Percentiles rank a stretch among this genome's conserved stretches.
Evolutionary conservation across 1,284 basidiomycete genomes (phyloP).

Genomic region (Trichosporon sp.): DNA sequence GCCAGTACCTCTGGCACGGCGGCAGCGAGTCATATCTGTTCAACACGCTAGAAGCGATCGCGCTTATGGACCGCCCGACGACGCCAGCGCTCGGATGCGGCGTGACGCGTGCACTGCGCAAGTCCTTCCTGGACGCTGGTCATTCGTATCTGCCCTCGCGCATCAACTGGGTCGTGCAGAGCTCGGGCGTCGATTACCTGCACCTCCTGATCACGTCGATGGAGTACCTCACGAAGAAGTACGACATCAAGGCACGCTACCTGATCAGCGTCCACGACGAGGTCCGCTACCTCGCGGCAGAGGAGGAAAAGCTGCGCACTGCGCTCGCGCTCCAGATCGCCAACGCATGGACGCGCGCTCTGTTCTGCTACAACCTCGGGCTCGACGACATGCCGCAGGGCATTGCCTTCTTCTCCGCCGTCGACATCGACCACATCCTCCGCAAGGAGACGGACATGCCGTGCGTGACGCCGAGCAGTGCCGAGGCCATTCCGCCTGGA

Average conservation of each 20-base stretch:
- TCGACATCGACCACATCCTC: constrained; percentile 88
- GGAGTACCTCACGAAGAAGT: constrained; percentile 80
- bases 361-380: constrained; percentile 90
- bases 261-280: constrained; percentile 98
- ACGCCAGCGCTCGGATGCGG: constrained; percentile 95
- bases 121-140: constrained; percentile 71
- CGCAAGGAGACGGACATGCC: constrained; percentile 96
- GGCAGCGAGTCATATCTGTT: constrained; percentile 98
- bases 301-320: constrained; percentile 82
- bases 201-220: constrained; percentile 95
- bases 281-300: constrained; percentile 86
- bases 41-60: constrained; percentile 97
- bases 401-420: constrained; percentile 94
- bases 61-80: constrained; percentile 76
- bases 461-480: constrained; percentile 92
- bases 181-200: constrained; percentile 96
- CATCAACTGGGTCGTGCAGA: constrained; percentile 99
- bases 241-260: constrained; percentile 87
- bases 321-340: constrained; percentile 94
- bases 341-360: constrained; percentile 90
- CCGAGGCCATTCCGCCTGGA: constrained; percentile 76
- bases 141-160: constrained; percentile 89
- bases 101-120: constrained; percentile 87
- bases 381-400: constrained; percentile 95
- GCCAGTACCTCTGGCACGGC: constrained; percentile 87